Conservation (phyloP, 2,329 filamentous ascomycete species). For the Pestalotiopsis sp. region DNA sequence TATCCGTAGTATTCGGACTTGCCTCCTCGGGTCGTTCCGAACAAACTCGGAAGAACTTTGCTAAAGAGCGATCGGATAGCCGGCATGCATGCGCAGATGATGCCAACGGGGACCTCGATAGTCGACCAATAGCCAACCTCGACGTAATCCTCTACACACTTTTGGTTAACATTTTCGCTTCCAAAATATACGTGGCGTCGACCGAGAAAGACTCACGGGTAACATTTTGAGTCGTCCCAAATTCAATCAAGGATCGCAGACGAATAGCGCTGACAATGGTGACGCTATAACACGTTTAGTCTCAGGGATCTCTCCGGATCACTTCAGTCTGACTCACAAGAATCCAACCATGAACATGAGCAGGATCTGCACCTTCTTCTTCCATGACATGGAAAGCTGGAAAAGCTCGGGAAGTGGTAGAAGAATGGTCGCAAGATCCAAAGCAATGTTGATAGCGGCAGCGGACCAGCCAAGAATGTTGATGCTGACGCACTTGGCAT, state of each 20-base stretch:
- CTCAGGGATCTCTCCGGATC: background rate
- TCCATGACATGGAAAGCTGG: slow-evolving; percentile 29
- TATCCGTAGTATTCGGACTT: slow-evolving; percentile 14
- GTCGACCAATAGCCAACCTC: slow-evolving; percentile 34
- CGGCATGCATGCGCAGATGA: slow-evolving; percentile 36
- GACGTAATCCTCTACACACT: slow-evolving; percentile 30
- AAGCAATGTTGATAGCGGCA: slow-evolving; percentile 32
- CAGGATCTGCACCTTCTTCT: slow-evolving; percentile 35
- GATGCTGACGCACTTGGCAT: slow-evolving; percentile 33
- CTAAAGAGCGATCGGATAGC: slow-evolving; percentile 33
- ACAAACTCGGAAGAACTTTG: slow-evolving; percentile 28
- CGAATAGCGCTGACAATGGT: slow-evolving; percentile 32
- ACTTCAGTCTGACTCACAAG: slow-evolving; percentile 24
- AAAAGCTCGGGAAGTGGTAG: slow-evolving; percentile 34
- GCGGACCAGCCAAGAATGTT: slow-evolving; percentile 34
- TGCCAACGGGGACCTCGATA: slow-evolving; percentile 34
- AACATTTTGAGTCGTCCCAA: slow-evolving; percentile 26
- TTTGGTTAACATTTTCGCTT: slow-evolving; percentile 1
- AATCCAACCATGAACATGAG: slow-evolving; percentile 38
- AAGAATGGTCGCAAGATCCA: slow-evolving; percentile 32
- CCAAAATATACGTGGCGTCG: no score
- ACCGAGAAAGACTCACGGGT: slow-evolving; percentile 24
- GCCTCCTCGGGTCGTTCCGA: slow-evolving; percentile 24
- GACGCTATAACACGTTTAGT: slow-evolving; percentile 21
- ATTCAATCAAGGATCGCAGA: slow-evolving; percentile 28